phyloP scores from a whole-genome alignment of 805 yeast genomes.

The Wickerhamomyces silvicola region DNA sequence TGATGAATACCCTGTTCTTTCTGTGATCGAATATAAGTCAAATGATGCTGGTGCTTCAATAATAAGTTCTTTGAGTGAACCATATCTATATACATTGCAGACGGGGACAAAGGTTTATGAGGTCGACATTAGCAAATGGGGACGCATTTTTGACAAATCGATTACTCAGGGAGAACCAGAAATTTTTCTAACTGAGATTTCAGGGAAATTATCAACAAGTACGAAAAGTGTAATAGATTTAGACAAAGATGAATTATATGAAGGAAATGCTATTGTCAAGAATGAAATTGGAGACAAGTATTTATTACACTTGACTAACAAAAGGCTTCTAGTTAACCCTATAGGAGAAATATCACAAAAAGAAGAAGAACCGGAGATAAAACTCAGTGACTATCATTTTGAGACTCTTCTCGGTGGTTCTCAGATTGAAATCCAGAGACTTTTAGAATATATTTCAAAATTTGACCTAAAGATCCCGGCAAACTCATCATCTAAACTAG shows the following conservation, averaged over 20 bases:
- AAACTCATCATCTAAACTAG: constrained; percentile 1
- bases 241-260: constrained; percentile 7
- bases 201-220: too few relatives aligned
- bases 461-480: constrained; percentile 4
- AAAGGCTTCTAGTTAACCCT: constrained; percentile 5
- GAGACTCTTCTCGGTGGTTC: constrained; percentile 1
- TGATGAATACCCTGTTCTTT: not conserved
- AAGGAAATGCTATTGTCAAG: constrained; percentile 4
- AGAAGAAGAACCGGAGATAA: too few relatives aligned
- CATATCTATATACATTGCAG: too few relatives aligned
- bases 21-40: too few relatives aligned
- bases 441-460: constrained; percentile 1
- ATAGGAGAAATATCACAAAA: too few relatives aligned
- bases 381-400: too few relatives aligned
- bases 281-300: constrained; percentile 5
- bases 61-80: too few relatives aligned
- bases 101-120: constrained; percentile 7
- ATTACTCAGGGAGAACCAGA: too few relatives aligned
- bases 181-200: not conserved
- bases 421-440: not conserved
- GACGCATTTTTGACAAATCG: too few relatives aligned
- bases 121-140: too few relatives aligned
- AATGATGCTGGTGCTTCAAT: too few relatives aligned
- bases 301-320: constrained; percentile 3
- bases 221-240: too few relatives aligned